Evolutionary conservation across 257 asterid genomes (phyloP), one percentile per base, ranked within the genome.

Genomic region (Forsythia suspensa): DNA sequence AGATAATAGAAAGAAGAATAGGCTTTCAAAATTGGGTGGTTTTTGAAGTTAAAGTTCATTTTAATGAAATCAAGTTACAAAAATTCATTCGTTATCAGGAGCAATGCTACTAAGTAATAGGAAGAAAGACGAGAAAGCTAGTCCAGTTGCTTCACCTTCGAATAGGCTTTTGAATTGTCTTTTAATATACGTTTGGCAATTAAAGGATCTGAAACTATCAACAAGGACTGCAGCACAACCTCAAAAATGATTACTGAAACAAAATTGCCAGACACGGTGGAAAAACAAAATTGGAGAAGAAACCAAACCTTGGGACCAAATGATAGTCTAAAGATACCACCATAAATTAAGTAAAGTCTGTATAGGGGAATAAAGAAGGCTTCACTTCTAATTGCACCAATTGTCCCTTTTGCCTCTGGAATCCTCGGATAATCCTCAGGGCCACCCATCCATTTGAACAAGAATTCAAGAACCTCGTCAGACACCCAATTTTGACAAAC

Each of bases 291-390:
- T 73, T 4, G 46, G 61, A 81, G 72, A 55, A 8, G 57, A 73
- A 82, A 40, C 40, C 90, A 44, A 82, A 95, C 99, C 98, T 93
- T 93, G 24, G 98, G 99, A 87, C 99, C 99, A 81, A 95, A 92
- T 8, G 86, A 85, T 73, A 95, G 90, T 86, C 98, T 86, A 75
- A 95, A 95, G 73, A 95, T 85, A 13, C 99, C 99, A 72, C 98
- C 97, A 76, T 95, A 95, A 41, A 92, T 91, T 70, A 88, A 87
- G 88, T 75, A 95, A 73, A 95, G 98, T 88, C 92, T 92, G 72
- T 87, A 95, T 80, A 93, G 88, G 0, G 99, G 99, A 66, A 89
- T 82, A 88, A 95, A 95, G 85, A 93, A 95, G 39, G 99, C 90
- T 80, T 95, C 99, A 37, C 79, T 85, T 55, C 90, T 86, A 37